A percentile compares a stretch with the other conserved stretches of the same genome.
These are phyloP conservation scores for Xylariaceae sp. DNA, from an alignment of 2,329 filamentous ascomycete genomes.

Conservation along the genomic window DNA sequence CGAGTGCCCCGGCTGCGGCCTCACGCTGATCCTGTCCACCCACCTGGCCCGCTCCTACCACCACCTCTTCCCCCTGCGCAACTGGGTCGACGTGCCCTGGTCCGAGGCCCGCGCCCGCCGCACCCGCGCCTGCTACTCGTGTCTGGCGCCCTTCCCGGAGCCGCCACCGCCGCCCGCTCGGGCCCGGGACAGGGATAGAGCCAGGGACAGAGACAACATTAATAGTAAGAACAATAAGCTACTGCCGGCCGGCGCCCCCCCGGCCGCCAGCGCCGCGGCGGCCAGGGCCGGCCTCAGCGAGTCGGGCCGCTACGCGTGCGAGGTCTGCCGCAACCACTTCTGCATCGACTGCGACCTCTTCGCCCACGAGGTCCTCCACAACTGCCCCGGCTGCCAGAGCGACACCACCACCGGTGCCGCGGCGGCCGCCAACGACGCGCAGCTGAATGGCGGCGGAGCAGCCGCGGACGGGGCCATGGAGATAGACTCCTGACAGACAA, in stretches of 20 bases:
- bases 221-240: no score
- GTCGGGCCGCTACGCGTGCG: slow-evolving; percentile 81
- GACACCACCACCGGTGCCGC: no score
- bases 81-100: slow-evolving; percentile 91
- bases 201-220: no score
- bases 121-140: slow-evolving; percentile 64
- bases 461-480: slow-evolving; percentile 34
- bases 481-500: slow-evolving; percentile 28
- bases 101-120: slow-evolving; percentile 51
- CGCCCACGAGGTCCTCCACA: slow-evolving; percentile 88
- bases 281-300: slow-evolving; percentile 64
- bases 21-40: slow-evolving; percentile 90
- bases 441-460: no score
- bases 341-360: slow-evolving; percentile 98
- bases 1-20: slow-evolving; percentile 82
- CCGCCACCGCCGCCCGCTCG: slow-evolving; percentile 18
- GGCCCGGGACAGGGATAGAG: no score
- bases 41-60: slow-evolving; percentile 91
- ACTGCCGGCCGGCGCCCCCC: slow-evolving; percentile 13
- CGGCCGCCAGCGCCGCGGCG: slow-evolving; percentile 10
- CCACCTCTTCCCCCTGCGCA: slow-evolving; percentile 81
- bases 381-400: slow-evolving; percentile 83
- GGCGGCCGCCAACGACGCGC: no score
- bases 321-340: slow-evolving; percentile 82
- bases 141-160: slow-evolving; percentile 63